Evolutionary conservation across 1,284 basidiomycete species (phyloP).

Genomic region (Mycosarcoma maydis): DNA sequence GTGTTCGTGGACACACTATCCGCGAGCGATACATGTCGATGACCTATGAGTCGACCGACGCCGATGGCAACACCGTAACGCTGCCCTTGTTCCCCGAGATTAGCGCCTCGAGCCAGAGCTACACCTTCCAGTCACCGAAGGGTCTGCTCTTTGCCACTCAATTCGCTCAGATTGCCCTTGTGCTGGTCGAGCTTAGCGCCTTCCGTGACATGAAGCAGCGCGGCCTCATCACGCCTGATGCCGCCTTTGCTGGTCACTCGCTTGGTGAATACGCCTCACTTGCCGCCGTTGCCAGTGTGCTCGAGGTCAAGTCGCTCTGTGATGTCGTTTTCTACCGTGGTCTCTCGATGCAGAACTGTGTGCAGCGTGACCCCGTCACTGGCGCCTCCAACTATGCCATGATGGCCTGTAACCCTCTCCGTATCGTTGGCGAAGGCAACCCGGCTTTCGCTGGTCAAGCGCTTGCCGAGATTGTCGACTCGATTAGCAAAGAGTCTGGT

Average conservation of each 20-base stretch:
- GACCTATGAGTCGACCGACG: slow-evolving; percentile 89
- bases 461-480: slow-evolving; percentile 91
- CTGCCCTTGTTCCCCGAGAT: slow-evolving; percentile 64
- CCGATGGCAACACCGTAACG: slow-evolving; percentile 78
- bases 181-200: slow-evolving; percentile 95
- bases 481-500: slow-evolving; percentile 72
- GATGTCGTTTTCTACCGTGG: slow-evolving; percentile 99
- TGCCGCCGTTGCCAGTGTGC: slow-evolving; percentile 93
- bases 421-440: slow-evolving; percentile 73
- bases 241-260: slow-evolving; percentile 96
- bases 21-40: slow-evolving; percentile 99
- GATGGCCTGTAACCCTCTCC: slow-evolving; percentile 97
- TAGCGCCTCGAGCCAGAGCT: slow-evolving; percentile 68
- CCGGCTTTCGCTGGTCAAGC: slow-evolving; percentile 80
- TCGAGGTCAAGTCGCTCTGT: slow-evolving; percentile 93
- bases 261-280: slow-evolving; percentile 98
- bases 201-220: slow-evolving; percentile 98
- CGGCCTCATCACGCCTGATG: slow-evolving; percentile 89
- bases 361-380: slow-evolving; percentile 49
- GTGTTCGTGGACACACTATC: slow-evolving; percentile 96
- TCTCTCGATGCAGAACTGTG: slow-evolving; percentile 81
- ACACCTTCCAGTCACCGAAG: slow-evolving; percentile 95
- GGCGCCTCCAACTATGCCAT: slow-evolving; percentile 79
- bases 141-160: slow-evolving; percentile 97
- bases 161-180: slow-evolving; percentile 93